A percentile compares a stretch with the other conserved stretches of the same genome.
phyloP scores from a whole-genome alignment of 345 rosid species.

The Triadica sebifera region DNA sequence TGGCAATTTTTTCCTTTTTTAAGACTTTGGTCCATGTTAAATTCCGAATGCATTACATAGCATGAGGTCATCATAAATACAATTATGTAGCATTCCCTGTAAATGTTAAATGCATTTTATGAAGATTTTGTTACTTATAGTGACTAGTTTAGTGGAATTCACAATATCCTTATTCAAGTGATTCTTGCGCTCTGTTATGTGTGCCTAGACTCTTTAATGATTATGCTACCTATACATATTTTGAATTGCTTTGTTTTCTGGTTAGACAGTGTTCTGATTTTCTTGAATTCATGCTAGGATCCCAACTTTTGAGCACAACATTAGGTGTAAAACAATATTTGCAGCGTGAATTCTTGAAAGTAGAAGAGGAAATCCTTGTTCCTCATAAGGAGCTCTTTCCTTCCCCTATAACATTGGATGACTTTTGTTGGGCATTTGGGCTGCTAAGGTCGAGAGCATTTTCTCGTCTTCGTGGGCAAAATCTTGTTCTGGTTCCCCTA shows the following conservation, averaged over 20 bases:
- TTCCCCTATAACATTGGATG: conserved; percentile 53
- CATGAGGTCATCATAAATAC: neutral
- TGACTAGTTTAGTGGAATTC: neutral
- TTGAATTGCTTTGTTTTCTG: conserved; percentile 1
- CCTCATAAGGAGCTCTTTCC: conserved; percentile 69
- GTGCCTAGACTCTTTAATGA: neutral
- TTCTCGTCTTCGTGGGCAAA: conserved; percentile 82
- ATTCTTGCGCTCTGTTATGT: neutral
- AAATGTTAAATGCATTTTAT: neutral
- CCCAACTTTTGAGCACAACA: conserved; percentile 76
- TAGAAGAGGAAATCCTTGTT: conserved; percentile 57
- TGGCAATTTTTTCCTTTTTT: neutral
- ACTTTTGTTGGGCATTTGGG: conserved; percentile 88
- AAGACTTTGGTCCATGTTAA: neutral
- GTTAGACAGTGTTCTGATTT: conserved; percentile 13
- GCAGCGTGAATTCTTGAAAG: conserved; percentile 54
- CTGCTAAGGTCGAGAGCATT: conserved; percentile 86
- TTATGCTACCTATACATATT: neutral
- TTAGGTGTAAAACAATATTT: conserved; percentile 64
- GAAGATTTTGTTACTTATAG: neutral
- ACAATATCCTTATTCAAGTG: neutral
- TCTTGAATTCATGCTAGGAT: conserved; percentile 44
- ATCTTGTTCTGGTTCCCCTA: conserved; percentile 82
- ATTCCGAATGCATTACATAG: neutral
- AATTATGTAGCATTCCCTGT: neutral